Evolutionary conservation across 2,329 filamentous ascomycete species (phyloP), one percentile per base, ranked within the genome.

Genomic region (Byssothecium circinans): DNA sequence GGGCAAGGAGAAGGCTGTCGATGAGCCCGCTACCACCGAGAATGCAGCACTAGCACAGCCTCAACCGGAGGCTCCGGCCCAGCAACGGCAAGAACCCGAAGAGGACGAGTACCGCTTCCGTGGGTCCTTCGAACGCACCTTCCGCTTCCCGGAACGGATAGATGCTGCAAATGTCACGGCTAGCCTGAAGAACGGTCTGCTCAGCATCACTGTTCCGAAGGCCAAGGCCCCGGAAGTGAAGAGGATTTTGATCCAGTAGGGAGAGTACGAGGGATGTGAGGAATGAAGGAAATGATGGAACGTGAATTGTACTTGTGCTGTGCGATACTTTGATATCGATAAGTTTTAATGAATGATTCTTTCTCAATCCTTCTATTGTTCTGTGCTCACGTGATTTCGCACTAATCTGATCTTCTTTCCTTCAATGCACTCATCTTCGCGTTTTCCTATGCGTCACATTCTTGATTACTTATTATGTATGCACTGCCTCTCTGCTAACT

Each of bases 51-150:
- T 10, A n/a, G 23, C 15, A 15, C 47, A 57, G 27, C 45, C 52
- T 14, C 54, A 66, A 20, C 50, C 51, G 18, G 52, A 65, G 29
- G 27, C 52, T 8, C 54, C 65, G 36, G 49, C 27, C 11, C 49
- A 56, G 11, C 50, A 44, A 7, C 56, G 50, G 33, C 49, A 53
- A 29, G 29, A 56, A 41, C 19, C 42, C 3, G 48, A 64, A 8
- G 29, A 32, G 2, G 47, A 46, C 8, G 38, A 43, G 29, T 39
- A 39, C 74, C 83, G 84, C 58, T 80, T 77, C 50, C 73, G 85
- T 48, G 86, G 86, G 66, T 79, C 84, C 56, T 89, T 89, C 73
- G 78, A 81, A 40, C 81, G 86, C 54, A 81, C 78, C 49, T 89
- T 89, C 74, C 81, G 75, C 67, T 89, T 89, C 75, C 83, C 85